Evolutionary conservation across 805 yeast species (phyloP).

Genomic region (Cyberlindnera mycetangii): DNA sequence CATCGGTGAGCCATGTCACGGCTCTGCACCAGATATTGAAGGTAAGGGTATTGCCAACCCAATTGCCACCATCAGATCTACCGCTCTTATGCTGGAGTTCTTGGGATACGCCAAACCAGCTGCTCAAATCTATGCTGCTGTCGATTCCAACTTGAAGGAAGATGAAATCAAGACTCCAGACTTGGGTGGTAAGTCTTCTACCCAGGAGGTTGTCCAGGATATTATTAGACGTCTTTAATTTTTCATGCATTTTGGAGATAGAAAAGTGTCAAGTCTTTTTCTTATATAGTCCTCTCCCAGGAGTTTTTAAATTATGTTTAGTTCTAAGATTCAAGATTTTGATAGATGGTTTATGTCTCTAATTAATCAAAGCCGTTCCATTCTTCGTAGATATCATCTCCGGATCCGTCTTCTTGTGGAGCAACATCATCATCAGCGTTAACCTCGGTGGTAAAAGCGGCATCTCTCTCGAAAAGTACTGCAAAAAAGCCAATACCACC

Average conservation of each 20-base stretch:
- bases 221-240: slow-evolving; percentile 43
- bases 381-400: slow-evolving; percentile 26
- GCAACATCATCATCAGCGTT: slow-evolving; percentile 3
- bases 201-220: slow-evolving; percentile 85
- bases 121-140: slow-evolving; percentile 88
- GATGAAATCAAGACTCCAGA: slow-evolving; percentile 83
- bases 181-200: slow-evolving; percentile 85
- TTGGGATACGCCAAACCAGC: slow-evolving; percentile 60
- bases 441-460: neutral
- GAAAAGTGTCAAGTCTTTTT: neutral
- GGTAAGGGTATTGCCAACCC: slow-evolving; percentile 96
- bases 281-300: neutral
- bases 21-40: slow-evolving; percentile 98
- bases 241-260: neutral
- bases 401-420: slow-evolving; percentile 3
- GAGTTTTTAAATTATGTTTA: neutral
- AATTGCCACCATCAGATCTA: slow-evolving; percentile 95
- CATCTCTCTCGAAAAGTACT: slow-evolving; percentile 70
- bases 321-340: neutral
- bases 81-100: slow-evolving; percentile 96
- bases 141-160: slow-evolving; percentile 86
- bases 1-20: slow-evolving; percentile 99
- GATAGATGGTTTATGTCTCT: slow-evolving; percentile 5
- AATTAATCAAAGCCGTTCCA: slow-evolving; percentile 35
- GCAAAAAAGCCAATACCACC: slow-evolving; percentile 99